Conservation (phyloP, 1,284 basidiomycete species). For the Ganoderma boninense region DNA sequence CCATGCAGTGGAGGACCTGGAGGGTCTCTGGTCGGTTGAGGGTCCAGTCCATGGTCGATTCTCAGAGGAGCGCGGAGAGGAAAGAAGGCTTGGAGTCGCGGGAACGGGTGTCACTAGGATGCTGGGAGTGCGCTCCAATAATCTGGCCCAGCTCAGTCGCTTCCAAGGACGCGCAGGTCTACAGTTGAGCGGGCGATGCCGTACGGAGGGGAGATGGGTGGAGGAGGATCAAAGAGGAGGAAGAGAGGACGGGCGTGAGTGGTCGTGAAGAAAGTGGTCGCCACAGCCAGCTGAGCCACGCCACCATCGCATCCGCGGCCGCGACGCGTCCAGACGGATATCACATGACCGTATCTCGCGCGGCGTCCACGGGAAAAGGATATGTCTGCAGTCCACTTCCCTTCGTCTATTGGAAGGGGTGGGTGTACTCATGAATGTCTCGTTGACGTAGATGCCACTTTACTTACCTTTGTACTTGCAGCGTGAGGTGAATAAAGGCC, state of each 20-base stretch:
- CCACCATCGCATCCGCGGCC: neutral
- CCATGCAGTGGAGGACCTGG: conserved; percentile 32
- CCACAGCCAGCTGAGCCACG: too few relatives aligned
- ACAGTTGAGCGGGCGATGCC: neutral
- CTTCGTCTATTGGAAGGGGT: too few relatives aligned
- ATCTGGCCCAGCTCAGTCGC: too few relatives aligned
- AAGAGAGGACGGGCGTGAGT: neutral
- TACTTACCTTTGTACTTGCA: too few relatives aligned
- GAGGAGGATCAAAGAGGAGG: neutral
- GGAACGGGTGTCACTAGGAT: neutral
- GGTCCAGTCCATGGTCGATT: neutral
- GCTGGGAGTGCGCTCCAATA: too few relatives aligned
- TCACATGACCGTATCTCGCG: neutral
- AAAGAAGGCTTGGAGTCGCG: neutral
- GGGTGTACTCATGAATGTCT: too few relatives aligned
- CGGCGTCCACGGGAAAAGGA: neutral
- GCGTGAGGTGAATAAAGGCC: too few relatives aligned
- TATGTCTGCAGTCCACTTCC: too few relatives aligned
- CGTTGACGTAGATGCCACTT: too few relatives aligned
- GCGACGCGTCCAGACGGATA: neutral
- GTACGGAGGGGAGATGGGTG: neutral
- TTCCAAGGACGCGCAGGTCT: too few relatives aligned
- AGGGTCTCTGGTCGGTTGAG: conserved; percentile 26
- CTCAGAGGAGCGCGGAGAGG: neutral
- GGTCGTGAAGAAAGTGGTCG: neutral